phyloP scores from a whole-genome alignment of 352 stramenopile species.

The Pythium folliculosum region DNA sequence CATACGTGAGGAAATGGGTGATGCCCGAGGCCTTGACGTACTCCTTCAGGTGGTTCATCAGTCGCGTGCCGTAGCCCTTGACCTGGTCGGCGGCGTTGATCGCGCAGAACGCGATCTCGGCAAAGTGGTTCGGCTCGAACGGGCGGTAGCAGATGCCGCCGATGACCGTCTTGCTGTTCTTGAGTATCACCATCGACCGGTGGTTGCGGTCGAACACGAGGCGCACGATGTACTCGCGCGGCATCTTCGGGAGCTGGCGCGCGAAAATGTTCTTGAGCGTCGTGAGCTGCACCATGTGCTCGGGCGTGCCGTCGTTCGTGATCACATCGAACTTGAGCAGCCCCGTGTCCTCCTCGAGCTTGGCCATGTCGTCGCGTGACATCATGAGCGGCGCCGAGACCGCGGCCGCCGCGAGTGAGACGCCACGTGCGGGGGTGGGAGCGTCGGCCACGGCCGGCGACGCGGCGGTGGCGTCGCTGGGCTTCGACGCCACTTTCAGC shows the following conservation, averaged over 20 bases:
- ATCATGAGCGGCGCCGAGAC: slow-evolving; percentile 53
- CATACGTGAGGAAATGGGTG: slow-evolving; percentile 98
- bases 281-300: slow-evolving; percentile 93
- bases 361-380: slow-evolving; percentile 87
- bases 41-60: slow-evolving; percentile 99
- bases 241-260: slow-evolving; percentile 99
- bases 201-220: slow-evolving; percentile 98
- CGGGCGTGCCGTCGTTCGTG: slow-evolving; percentile 86
- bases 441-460: not conserved
- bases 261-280: slow-evolving; percentile 98
- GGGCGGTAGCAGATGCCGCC: slow-evolving; percentile 98
- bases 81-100: slow-evolving; percentile 97
- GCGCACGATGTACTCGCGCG: slow-evolving; percentile 98
- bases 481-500: slow-evolving; percentile 38
- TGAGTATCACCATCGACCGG: slow-evolving; percentile 92
- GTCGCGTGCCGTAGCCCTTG: slow-evolving; percentile 96
- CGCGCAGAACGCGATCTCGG: slow-evolving; percentile 99
- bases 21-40: slow-evolving; percentile 92
- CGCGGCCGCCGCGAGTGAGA: not conserved
- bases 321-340: slow-evolving; percentile 88
- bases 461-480: slow-evolving; percentile 1
- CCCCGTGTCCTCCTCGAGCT: slow-evolving; percentile 82
- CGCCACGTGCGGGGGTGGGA: not conserved
- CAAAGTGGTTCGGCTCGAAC: slow-evolving; percentile 95
- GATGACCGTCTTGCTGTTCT: slow-evolving; percentile 93